Evolutionary conservation across 768 basidiomycete genomes (phyloP).

Genomic region (Boletellus emodensis): DNA sequence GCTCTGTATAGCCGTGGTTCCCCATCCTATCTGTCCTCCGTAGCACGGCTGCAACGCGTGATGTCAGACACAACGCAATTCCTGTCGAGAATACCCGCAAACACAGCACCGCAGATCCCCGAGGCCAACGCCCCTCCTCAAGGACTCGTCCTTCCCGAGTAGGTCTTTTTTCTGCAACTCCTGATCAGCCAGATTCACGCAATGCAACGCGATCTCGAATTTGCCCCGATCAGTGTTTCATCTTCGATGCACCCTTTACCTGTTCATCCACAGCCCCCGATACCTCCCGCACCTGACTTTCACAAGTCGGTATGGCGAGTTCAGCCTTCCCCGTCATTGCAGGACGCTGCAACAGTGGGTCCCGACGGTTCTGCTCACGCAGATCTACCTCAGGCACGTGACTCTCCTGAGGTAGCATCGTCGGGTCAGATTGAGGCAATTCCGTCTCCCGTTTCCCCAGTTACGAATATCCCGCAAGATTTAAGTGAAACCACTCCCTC

Average conservation of each 20-base stretch:
- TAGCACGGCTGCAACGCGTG: slow-evolving; percentile 21
- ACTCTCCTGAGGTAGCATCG: not conserved
- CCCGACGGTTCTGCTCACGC: not conserved
- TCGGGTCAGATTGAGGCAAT: not conserved
- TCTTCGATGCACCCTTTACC: not conserved
- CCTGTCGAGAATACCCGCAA: not conserved
- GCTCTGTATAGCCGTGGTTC: not conserved
- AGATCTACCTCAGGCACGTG: not conserved
- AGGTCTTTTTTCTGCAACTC: slow-evolving; percentile 13
- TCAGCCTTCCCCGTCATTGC: not conserved
- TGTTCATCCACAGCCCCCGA: not conserved
- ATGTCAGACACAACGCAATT: slow-evolving; percentile 5
- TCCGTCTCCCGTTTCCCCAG: not conserved
- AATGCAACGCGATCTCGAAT: not conserved
- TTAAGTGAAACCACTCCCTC: not conserved
- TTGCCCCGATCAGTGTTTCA: not conserved
- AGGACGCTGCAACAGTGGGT: not conserved
- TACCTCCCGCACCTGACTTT: not conserved
- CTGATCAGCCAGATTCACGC: slow-evolving; percentile 1
- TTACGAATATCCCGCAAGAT: not conserved
- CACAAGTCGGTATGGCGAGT: not conserved
- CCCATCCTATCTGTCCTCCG: not conserved
- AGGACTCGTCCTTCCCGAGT: slow-evolving; percentile 4
- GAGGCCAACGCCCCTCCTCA: not conserved
- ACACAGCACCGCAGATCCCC: not conserved